Evolutionary conservation across 1,139 yeast species (phyloP), one percentile per base, ranked within the genome.

Genomic region (Candida mesenterica): DNA sequence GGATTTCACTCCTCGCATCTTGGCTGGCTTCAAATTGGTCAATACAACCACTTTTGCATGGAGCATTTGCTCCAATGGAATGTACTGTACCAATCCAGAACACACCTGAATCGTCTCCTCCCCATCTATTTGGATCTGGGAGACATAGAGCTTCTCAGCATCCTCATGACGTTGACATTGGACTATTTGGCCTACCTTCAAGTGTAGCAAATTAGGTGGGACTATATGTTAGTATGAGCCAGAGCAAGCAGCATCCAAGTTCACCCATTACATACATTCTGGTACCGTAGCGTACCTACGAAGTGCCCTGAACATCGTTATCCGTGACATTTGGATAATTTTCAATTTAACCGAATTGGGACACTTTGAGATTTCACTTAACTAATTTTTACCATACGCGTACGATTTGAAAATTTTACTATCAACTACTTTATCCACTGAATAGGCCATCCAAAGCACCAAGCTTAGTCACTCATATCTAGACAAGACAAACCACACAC

Each of bases 21-120:
- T 83, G 32, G 86, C 95, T 8, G 96, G 95, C 67, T 88, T 89
- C 65, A 89, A 74, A 68, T 88, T 88, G 46, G 95, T 88, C 46
- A 89, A 85, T 33, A 83, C 84, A 30, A 89, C 84, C 36, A 90
- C 95, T 42, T 75, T 70, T 52, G 94, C 79, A 57, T 82, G 74
- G 63, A 82, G 88, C 92, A 90, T 80, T 35, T 80, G 84, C 55
- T 87, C 95, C 42, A 87, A 59, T 17, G 94, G 79, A 49, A 84
- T 72, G 62, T 79, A 77, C 48, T 82, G 80, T 38, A 77, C 83
- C 24, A 81, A 18, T 3, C 84, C 85, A 26, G 81, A 75, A 44
- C 81, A 75, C 1, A 79, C 77, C 34, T 75, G 79, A 5, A 72
- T 32, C 0, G 54, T 44, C 12, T 39, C 38, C 1, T 34, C 37